Evolutionary conservation across 257 asterid genomes (phyloP).

Genomic region (Ehretia macrophylla): DNA sequence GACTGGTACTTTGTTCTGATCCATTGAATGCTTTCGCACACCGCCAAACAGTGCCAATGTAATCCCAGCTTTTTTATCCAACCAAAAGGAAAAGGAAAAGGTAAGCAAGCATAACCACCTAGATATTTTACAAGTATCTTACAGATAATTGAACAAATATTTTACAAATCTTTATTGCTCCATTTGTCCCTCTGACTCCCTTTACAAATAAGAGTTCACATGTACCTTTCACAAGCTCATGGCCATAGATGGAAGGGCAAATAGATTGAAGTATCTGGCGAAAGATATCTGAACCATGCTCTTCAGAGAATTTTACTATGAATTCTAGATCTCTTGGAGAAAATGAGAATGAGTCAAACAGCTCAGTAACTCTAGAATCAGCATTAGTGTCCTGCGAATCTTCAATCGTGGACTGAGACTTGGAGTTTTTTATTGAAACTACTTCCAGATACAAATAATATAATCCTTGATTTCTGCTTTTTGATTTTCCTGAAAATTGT

Average conservation of each 20-base stretch:
- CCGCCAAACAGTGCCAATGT: conserved; percentile 85
- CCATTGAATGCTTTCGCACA: conserved; percentile 88
- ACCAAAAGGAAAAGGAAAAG: not conserved
- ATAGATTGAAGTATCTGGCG: conserved; percentile 82
- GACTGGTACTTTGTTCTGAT: conserved; percentile 98
- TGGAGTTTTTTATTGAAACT: conserved; percentile 73
- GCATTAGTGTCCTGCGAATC: conserved; percentile 42
- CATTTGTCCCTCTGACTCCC: too few species aligned
- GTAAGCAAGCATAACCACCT: not conserved
- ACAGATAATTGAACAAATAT: too few species aligned
- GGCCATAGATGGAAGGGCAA: conserved; percentile 96
- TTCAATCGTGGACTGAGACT: conserved; percentile 61
- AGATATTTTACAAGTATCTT: too few species aligned
- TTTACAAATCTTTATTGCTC: not conserved
- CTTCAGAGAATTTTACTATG: conserved; percentile 83
- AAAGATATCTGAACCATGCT: conserved; percentile 74
- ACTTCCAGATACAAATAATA: conserved; percentile 80
- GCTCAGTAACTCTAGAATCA: conserved; percentile 46
- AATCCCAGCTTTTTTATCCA: conserved; percentile 59
- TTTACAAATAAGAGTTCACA: conserved; percentile 1
- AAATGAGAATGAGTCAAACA: conserved; percentile 70
- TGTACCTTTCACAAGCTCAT: conserved; percentile 95
- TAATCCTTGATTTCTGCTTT: conserved; percentile 76
- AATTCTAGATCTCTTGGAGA: conserved; percentile 88
- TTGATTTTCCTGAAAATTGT: conserved; percentile 63